phyloP scores from a whole-genome alignment of 2,329 filamentous ascomycete species.

The Xylaria sp. region DNA sequence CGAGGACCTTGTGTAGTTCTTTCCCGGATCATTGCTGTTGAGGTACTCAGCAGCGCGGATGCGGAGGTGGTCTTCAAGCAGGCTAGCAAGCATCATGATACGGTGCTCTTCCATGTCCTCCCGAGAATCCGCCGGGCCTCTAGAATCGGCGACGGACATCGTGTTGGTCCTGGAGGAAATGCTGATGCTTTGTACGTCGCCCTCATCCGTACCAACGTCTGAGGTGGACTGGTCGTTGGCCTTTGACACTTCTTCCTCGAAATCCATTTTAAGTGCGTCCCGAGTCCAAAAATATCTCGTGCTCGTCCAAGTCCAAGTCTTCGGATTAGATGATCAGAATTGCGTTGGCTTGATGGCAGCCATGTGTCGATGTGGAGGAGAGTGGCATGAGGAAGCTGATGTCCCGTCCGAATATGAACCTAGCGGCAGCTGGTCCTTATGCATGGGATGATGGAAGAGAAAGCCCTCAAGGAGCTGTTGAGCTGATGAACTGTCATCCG shows the following conservation, averaged over 20 bases:
- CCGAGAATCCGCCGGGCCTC: conserved; percentile 12
- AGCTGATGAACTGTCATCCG: not conserved
- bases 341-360: not conserved
- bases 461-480: not conserved
- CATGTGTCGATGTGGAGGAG: not conserved
- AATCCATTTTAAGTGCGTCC: conserved; percentile 16
- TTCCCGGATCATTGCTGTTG: conserved; percentile 29
- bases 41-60: conserved; percentile 35
- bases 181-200: conserved; percentile 16
- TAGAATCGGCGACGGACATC: conserved; percentile 17
- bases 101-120: conserved; percentile 33
- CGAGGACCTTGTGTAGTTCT: conserved; percentile 32
- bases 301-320: not conserved
- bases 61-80: conserved; percentile 38
- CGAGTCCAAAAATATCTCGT: not conserved
- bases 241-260: conserved; percentile 2
- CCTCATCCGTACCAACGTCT: conserved; percentile 6
- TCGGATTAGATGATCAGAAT: not conserved
- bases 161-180: conserved; percentile 11
- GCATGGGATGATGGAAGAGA: not conserved
- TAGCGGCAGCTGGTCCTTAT: not conserved
- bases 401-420: not conserved
- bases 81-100: conserved; percentile 37
- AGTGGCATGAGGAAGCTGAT: not conserved
- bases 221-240: not conserved